Conservation (phyloP, 495 filamentous ascomycete genomes). For the Aspergillus heteromorphus region DNA sequence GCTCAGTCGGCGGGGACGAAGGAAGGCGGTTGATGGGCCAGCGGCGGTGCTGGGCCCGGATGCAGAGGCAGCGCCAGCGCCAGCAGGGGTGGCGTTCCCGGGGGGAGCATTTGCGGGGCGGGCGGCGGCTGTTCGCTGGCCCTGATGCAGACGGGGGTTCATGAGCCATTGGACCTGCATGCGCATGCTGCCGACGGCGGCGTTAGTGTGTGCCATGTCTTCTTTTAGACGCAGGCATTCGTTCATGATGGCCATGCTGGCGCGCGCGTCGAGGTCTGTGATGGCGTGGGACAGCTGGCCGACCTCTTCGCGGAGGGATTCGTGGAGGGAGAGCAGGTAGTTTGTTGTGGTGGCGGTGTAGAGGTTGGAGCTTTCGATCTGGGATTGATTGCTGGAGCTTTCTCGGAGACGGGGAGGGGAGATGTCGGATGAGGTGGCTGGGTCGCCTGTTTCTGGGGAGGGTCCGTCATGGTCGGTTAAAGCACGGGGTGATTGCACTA, state of each 20-base stretch:
- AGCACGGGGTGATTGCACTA: conserved; percentile 32
- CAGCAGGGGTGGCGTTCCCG: conserved; percentile 11
- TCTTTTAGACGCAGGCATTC: conserved; percentile 62
- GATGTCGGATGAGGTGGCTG: neutral
- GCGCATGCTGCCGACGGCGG: conserved; percentile 56
- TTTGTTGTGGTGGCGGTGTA: conserved; percentile 41
- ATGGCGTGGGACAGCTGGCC: conserved; percentile 52
- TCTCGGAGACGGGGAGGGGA: neutral
- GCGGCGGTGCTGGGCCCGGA: conserved; percentile 26
- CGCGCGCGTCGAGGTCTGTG: conserved; percentile 58
- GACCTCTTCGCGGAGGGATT: conserved; percentile 62
- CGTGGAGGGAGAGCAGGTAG: conserved; percentile 62
- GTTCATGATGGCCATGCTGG: conserved; percentile 64
- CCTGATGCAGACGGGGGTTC: conserved; percentile 52
- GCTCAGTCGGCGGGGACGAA: conserved; percentile 36
- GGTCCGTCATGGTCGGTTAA: conserved; percentile 4
- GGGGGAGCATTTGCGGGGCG: conserved; percentile 16
- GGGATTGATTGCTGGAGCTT: conserved; percentile 2
- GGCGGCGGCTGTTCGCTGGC: conserved; percentile 21
- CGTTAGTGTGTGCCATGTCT: conserved; percentile 61
- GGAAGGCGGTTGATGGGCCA: conserved; percentile 20
- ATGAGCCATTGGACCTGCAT: conserved; percentile 69
- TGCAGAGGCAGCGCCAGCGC: conserved; percentile 20
- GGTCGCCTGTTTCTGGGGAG: neutral
- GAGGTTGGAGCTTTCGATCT: conserved; percentile 17